Base-by-base conservation (phyloP, 495 filamentous ascomycete genomes). In the Aspergillus sclerotioniger region DNA sequence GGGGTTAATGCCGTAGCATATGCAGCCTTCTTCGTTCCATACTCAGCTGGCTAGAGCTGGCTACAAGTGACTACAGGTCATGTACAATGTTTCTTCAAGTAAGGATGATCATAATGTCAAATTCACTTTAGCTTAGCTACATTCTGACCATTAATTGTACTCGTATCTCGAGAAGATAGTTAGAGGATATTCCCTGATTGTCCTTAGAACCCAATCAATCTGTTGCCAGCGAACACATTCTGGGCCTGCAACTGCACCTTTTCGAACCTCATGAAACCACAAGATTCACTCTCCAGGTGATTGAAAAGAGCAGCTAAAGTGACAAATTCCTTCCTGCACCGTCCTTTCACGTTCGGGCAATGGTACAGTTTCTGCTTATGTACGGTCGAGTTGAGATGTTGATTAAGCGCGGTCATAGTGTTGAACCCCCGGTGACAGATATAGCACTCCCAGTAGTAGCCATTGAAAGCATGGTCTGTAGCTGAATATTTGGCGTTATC, bases 251-350 rank as follows among this genome's bases (percentile, higher is more conserved):
- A 15, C 47, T 50, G 74, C 8, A 84, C 79, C 5, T 62, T 66
- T 20, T 78, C 75, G 51, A 84, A 83, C 28, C 71, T 66, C 58
- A 80, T 78, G 44, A 69, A 77, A 0, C 56, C 57, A 62, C 81
- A 86, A 0, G 62, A 54, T 62, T 82, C 83, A 62, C 80, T 84
- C 65, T 85, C 82, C 6, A 84, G 60, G 57, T 84, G 81, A 56
- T 74, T 80, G 65, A 84, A 83, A 32, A 84, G 49, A 3, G 54
- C 74, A 28, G 79, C 80, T 51, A 85, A 52, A 0, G 72, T 67
- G 33, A 60, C 60, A 62, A 84, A 86, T 31, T 82, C 56, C 58
- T 69, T 76, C 12, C 35, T 37, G 50, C 82, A 85, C 3, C 16
- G 0, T 3, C 25, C 6, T 16, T 44, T 47, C 0, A 20, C n/a